These are phyloP conservation scores for Lepiota brunneoincarnata DNA, from an alignment of 768 basidiomycete genomes.

Conservation along the genomic window DNA sequence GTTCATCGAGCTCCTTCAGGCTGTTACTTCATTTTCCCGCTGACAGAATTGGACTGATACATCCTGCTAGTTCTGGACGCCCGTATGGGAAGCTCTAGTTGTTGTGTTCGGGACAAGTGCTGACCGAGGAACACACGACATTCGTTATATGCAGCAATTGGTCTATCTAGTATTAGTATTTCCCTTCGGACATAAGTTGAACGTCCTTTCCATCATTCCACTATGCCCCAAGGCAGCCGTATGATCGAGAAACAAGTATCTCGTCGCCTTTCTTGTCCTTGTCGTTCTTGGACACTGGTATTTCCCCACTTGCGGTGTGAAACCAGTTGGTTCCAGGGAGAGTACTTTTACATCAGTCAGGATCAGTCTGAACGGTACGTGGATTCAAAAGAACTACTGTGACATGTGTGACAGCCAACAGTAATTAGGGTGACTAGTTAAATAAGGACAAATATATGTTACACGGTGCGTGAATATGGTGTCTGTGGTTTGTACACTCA, in stretches of 20 bases:
- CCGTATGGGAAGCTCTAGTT: too few relatives aligned
- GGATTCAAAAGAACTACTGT: neutral
- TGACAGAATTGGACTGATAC: too few relatives aligned
- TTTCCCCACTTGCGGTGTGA: constrained; percentile 55
- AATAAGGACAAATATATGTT: too few relatives aligned
- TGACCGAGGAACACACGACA: too few relatives aligned
- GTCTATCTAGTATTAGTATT: constrained; percentile 69
- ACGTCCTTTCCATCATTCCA: constrained; percentile 9
- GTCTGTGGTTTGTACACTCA: neutral
- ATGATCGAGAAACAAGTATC: constrained; percentile 57
- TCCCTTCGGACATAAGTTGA: constrained; percentile 60
- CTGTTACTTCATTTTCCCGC: too few relatives aligned
- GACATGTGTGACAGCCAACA: neutral
- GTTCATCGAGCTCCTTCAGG: too few relatives aligned
- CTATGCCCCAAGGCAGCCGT: constrained; percentile 54
- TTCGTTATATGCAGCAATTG: constrained; percentile 64
- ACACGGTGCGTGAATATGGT: constrained; percentile 31
- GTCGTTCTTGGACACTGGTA: constrained; percentile 74
- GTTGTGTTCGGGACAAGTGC: too few relatives aligned
- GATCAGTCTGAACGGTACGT: neutral
- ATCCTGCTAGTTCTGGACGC: too few relatives aligned
- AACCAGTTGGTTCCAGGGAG: too few relatives aligned
- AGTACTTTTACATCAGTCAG: too few relatives aligned
- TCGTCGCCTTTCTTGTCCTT: constrained; percentile 47
- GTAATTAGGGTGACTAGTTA: neutral